These are phyloP conservation scores for Chamaecyparis obtusa DNA, from an alignment of 75 land plant species.

Conservation along the genomic window DNA sequence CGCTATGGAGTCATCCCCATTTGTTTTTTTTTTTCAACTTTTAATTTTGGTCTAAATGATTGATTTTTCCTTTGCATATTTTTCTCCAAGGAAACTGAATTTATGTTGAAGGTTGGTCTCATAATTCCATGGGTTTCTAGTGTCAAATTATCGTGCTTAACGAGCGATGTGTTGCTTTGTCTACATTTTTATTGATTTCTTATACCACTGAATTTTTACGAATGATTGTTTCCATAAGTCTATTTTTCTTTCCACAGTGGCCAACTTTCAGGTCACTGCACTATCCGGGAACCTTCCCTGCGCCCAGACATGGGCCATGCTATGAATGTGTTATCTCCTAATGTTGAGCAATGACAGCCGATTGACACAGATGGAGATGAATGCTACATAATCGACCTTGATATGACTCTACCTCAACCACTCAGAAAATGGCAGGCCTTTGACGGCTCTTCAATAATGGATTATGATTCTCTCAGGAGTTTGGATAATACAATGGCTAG, in stretches of 20 bases:
- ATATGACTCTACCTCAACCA: slow-evolving; percentile 76
- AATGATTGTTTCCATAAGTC: neutral
- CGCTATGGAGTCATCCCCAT: no score
- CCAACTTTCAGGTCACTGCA: slow-evolving; percentile 95
- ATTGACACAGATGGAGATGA: slow-evolving; percentile 49
- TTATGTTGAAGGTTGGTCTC: no score
- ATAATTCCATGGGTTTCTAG: neutral
- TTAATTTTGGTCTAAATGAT: no score
- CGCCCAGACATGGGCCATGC: slow-evolving; percentile 97
- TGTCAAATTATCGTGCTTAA: neutral
- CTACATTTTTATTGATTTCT: no score
- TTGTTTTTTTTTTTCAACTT: no score
- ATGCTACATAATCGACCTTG: slow-evolving; percentile 64
- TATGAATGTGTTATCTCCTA: slow-evolving; percentile 75
- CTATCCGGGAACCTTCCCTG: slow-evolving; percentile 80
- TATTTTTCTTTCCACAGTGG: slow-evolving; percentile 36
- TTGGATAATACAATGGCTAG: slow-evolving; percentile 81
- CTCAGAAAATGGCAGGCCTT: slow-evolving; percentile 81
- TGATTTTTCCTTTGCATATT: no score
- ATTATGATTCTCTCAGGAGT: slow-evolving; percentile 33
- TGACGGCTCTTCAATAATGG: slow-evolving; percentile 49
- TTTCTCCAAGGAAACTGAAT: no score
- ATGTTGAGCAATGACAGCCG: slow-evolving; percentile 90
- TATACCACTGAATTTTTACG: no score
- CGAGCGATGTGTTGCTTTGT: neutral